phyloP scores from a whole-genome alignment of 106 monocot species.

The Triglochin maritima region DNA sequence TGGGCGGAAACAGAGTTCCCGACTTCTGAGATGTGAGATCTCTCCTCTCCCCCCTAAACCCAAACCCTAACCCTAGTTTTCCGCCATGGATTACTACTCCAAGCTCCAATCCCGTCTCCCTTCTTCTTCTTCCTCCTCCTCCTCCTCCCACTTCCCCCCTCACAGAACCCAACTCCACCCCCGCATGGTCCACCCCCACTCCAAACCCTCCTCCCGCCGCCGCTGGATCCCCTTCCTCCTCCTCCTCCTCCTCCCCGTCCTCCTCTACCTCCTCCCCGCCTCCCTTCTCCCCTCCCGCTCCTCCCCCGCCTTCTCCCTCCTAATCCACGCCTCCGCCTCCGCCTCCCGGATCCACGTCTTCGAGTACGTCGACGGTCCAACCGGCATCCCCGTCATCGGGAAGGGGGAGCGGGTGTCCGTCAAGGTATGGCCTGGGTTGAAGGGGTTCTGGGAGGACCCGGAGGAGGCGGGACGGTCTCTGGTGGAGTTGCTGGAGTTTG shows the following conservation, averaged over 20 bases:
- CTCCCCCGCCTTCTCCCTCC: constrained; percentile 26
- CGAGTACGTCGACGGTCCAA: constrained; percentile 3
- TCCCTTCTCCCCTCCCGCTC: constrained; percentile 6
- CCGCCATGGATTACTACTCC: constrained; percentile 10
- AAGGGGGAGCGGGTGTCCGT: constrained; percentile 35
- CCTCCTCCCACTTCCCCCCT: constrained; percentile 2
- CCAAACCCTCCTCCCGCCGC: constrained; percentile 1
- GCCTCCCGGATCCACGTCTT: constrained; percentile 45
- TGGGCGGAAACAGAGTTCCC: not conserved
- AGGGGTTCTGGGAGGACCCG: constrained; percentile 35
- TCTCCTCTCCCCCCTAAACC: not conserved
- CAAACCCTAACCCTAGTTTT: not conserved
- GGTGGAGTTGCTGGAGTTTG: constrained; percentile 57
- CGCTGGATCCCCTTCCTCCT: not conserved
- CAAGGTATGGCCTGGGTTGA: constrained; percentile 66
- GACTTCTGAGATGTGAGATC: not conserved
- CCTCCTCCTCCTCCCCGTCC: constrained; percentile 4
- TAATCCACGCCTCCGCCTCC: constrained; percentile 73
- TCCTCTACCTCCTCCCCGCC: constrained; percentile 1
- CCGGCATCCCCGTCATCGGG: constrained; percentile 23
- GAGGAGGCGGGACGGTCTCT: constrained; percentile 50
- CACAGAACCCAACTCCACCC: constrained; percentile 3
- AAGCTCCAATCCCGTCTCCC: constrained; percentile 11
- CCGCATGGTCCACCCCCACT: not conserved
- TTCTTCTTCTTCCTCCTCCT: constrained; percentile 6